Evolutionary conservation across 2,329 filamentous ascomycete species (phyloP).

Genomic region (Fusarium praegraminearum): DNA sequence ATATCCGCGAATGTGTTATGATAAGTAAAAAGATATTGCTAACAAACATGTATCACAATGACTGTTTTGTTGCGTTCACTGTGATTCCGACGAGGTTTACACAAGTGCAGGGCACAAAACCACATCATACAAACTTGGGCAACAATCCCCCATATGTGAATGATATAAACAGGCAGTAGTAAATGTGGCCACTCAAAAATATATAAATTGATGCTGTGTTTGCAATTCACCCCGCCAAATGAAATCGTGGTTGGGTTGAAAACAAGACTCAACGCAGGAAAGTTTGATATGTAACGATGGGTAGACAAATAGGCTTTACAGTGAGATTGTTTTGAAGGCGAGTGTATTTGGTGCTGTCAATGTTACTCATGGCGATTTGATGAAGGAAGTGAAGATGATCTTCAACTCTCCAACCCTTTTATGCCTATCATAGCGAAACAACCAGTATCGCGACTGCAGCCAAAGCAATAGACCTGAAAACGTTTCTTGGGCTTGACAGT

Average conservation of each 20-base stretch:
- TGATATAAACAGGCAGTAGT: background rate
- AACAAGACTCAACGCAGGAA: too few relatives aligned
- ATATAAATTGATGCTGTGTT: background rate
- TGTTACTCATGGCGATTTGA: too few relatives aligned
- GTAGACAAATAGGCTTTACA: too few relatives aligned
- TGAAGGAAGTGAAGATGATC: too few relatives aligned
- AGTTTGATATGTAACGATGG: too few relatives aligned
- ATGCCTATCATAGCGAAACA: background rate
- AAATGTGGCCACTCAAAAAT: background rate
- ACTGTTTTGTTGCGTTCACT: background rate
- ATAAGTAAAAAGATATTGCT: background rate
- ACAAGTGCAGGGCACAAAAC: background rate
- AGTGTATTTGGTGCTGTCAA: too few relatives aligned
- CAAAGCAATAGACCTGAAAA: background rate
- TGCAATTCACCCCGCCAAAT: background rate
- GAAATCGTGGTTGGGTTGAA: background rate
- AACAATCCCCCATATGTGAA: background rate
- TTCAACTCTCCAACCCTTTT: background rate
- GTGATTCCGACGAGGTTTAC: background rate
- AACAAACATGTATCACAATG: background rate
- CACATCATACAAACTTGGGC: background rate
- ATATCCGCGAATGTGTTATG: background rate
- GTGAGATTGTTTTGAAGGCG: too few relatives aligned
- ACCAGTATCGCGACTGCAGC: background rate
- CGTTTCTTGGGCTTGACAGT: too few relatives aligned